These are phyloP conservation scores for Tausonia pullulans DNA, from an alignment of 1,284 basidiomycete genomes.

Conservation along the genomic window DNA sequence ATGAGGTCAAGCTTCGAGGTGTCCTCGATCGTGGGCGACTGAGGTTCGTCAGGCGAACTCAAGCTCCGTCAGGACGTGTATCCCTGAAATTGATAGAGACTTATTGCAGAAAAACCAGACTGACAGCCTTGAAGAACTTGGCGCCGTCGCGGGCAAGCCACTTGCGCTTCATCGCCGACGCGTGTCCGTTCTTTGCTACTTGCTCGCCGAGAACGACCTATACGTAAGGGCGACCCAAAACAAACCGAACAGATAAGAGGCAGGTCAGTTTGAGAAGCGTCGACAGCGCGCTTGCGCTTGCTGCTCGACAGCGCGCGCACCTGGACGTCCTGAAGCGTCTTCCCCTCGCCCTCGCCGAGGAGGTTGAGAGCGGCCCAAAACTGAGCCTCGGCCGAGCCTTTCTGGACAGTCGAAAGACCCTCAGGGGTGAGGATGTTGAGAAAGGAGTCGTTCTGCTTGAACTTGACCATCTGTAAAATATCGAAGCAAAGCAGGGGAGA, in stretches of 20 bases:
- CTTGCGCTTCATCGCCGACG: constrained; percentile 90
- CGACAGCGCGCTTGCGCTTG: background rate
- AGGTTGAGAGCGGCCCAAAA: constrained; percentile 73
- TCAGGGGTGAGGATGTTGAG: constrained; percentile 66
- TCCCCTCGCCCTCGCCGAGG: constrained; percentile 54
- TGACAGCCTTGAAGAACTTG: constrained; percentile 72
- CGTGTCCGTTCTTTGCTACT: constrained; percentile 77
- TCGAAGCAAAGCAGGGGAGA: constrained; percentile 11
- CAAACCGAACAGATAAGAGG: background rate
- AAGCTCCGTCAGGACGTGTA: background rate
- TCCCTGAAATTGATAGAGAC: background rate
- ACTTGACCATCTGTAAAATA: constrained; percentile 62
- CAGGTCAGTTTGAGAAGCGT: background rate
- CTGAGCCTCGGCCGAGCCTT: constrained; percentile 87
- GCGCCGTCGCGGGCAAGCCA: constrained; percentile 91
- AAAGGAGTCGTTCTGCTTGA: constrained; percentile 63
- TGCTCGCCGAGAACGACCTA: constrained; percentile 66
- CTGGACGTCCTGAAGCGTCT: constrained; percentile 54
- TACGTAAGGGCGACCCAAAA: too few species aligned
- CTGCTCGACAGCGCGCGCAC: constrained; percentile 17
- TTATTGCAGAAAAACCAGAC: constrained; percentile 29
- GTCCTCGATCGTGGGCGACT: constrained; percentile 59
- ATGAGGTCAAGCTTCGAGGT: constrained; percentile 61
- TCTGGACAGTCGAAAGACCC: constrained; percentile 60
- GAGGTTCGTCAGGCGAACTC: background rate